Conservation (phyloP, 176 grass and related monocot genomes). For the Otatea glauca region DNA sequence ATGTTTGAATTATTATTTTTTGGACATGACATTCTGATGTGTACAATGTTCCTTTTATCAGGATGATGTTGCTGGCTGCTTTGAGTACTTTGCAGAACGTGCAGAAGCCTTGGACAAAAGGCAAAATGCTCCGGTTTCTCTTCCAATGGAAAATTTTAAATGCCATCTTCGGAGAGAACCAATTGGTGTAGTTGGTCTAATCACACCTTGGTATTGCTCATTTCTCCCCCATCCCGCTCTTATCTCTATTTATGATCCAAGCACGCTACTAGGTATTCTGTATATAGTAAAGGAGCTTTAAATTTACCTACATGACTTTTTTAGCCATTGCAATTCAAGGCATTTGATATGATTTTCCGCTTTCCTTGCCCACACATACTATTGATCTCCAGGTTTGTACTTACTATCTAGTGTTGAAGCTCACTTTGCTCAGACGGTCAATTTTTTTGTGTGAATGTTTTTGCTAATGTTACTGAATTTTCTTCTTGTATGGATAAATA, state of each 20-base stretch:
- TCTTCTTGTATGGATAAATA: background rate
- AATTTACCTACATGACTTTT: background rate
- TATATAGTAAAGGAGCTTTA: slow-evolving; percentile 13
- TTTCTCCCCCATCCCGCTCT: background rate
- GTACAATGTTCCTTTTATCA: slow-evolving; percentile 46
- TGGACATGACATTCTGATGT: slow-evolving; percentile 4
- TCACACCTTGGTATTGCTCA: slow-evolving; percentile 85
- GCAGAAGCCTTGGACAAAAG: slow-evolving; percentile 85
- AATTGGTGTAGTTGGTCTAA: slow-evolving; percentile 94
- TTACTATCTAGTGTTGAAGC: slow-evolving; percentile 11
- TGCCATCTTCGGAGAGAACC: slow-evolving; percentile 80
- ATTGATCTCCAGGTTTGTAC: background rate
- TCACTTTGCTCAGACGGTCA: slow-evolving; percentile 4
- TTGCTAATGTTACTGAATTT: background rate
- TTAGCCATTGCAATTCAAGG: background rate
- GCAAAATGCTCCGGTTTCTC: slow-evolving; percentile 74
- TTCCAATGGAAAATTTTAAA: slow-evolving; percentile 93
- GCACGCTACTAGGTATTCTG: background rate
- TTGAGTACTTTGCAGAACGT: slow-evolving; percentile 88
- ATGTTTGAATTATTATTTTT: background rate
- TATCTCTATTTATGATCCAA: slow-evolving; percentile 18
- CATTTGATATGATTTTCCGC: background rate
- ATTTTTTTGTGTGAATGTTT: background rate
- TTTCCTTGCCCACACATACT: background rate
- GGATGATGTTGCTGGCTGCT: slow-evolving; percentile 99